These are phyloP conservation scores for Pinus tabuliformis DNA, from an alignment of 75 land plant species.

Conservation along the genomic window DNA sequence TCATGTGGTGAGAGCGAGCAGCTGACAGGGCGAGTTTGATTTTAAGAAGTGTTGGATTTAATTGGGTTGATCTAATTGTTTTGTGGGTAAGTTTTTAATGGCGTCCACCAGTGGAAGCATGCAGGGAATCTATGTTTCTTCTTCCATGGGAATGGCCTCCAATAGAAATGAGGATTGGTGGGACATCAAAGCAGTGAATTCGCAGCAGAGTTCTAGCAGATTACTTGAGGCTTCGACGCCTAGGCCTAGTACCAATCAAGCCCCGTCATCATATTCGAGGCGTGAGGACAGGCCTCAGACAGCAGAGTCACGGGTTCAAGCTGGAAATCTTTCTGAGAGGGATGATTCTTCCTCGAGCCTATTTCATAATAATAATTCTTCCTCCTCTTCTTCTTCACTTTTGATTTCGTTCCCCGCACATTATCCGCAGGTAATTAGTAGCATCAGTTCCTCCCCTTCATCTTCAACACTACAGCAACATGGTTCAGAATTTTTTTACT, in stretches of 20 bases:
- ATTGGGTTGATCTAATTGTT: background rate
- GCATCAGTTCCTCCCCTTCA: background rate
- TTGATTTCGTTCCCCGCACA: background rate
- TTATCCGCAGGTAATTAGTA: slow-evolving; percentile 2
- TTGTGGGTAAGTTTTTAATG: background rate
- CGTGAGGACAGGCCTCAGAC: background rate
- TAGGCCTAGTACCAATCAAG: background rate
- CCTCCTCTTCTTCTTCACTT: background rate
- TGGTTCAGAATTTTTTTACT: background rate
- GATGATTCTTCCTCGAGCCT: slow-evolving; percentile 1
- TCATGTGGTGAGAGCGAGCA: slow-evolving; percentile 13
- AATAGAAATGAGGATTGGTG: background rate
- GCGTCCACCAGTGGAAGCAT: slow-evolving; percentile 1
- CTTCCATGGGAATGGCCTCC: background rate
- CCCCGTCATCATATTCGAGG: background rate
- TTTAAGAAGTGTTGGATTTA: background rate
- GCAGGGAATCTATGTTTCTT: background rate
- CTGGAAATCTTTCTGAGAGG: background rate
- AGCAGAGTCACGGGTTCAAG: too few relatives aligned
- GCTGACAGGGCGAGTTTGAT: slow-evolving; percentile 1
- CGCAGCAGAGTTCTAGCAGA: slow-evolving; percentile 1
- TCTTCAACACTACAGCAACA: background rate
- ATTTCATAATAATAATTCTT: background rate
- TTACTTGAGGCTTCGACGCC: slow-evolving; percentile 1
- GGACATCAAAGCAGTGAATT: background rate